These are phyloP conservation scores for Magnaporthiopsis rhizophila DNA, from an alignment of 2,329 filamentous ascomycete species.

Conservation along the genomic window DNA sequence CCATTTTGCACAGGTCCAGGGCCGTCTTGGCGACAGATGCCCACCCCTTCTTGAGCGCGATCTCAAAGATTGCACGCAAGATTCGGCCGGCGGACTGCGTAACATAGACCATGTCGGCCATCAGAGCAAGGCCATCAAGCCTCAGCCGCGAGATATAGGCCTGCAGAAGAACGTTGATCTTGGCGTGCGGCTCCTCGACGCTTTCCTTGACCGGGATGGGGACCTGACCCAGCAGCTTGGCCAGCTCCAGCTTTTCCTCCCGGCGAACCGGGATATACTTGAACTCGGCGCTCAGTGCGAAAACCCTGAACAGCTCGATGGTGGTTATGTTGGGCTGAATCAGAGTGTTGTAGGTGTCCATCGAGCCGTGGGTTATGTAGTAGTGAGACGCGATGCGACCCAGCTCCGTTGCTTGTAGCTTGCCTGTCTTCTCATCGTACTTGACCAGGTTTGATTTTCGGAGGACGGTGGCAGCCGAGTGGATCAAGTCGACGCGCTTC, in stretches of 20 bases:
- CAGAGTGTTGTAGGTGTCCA: slow-evolving; percentile 94
- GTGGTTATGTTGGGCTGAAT: slow-evolving; percentile 88
- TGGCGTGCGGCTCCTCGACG: slow-evolving; percentile 92
- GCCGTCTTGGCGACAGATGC: slow-evolving; percentile 86
- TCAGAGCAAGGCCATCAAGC: slow-evolving; percentile 85
- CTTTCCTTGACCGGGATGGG: slow-evolving; percentile 97
- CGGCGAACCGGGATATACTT: slow-evolving; percentile 97
- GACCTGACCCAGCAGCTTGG: slow-evolving; percentile 80
- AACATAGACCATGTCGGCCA: slow-evolving; percentile 98
- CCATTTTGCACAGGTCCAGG: slow-evolving; percentile 95
- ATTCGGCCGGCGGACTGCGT: slow-evolving; percentile 97
- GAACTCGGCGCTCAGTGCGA: slow-evolving; percentile 94
- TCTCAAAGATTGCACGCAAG: slow-evolving; percentile 90
- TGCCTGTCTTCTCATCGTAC: slow-evolving; percentile 90
- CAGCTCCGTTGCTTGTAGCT: slow-evolving; percentile 83
- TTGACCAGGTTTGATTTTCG: slow-evolving; percentile 86
- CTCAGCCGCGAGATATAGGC: slow-evolving; percentile 94
- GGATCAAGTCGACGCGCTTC: slow-evolving; percentile 93
- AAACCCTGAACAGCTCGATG: slow-evolving; percentile 94
- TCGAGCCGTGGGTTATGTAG: slow-evolving; percentile 93
- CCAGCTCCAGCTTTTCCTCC: slow-evolving; percentile 93
- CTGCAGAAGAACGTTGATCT: slow-evolving; percentile 95
- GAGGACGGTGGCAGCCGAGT: slow-evolving; percentile 81
- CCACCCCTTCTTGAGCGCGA: slow-evolving; percentile 96
- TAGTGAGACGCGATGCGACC: slow-evolving; percentile 96